Base-by-base conservation (phyloP, 2,329 filamentous ascomycete genomes). In the Trichoderma brevicompactum region DNA sequence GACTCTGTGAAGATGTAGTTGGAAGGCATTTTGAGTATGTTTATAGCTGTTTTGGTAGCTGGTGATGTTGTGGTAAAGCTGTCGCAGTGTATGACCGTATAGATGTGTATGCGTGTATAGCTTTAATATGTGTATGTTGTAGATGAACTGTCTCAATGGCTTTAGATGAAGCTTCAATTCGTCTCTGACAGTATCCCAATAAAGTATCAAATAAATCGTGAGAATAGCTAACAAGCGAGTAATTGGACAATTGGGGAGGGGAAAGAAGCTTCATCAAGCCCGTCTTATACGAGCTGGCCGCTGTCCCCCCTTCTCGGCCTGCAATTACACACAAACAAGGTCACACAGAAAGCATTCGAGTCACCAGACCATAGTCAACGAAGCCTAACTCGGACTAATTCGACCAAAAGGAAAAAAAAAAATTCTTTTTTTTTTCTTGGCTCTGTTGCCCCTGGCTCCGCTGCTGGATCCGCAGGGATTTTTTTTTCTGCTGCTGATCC, bases 1-100 rank as follows among this genome's bases (percentile, higher is more conserved):
- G 74, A 68, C 65, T 76, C 74, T 65, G 74, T 74, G 71, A 76
- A 69, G 69, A 74, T 68, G 72, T 75, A 76, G 68, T 69, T 73
- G 67, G 56, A 58, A 38, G 74, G 64, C 73, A 75, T 76, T 64
- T 38, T 38, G 23, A 5, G 23, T 28, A 5, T 28, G 7, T 38
- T 38, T 38, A 8, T 3, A 10, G 36, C 3, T 10, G 36, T 59
- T 73, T 66, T 44, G 59, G 38, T 64, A 28, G 49, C 2, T 46
- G 36, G 65, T 58, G 9, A n/a, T 64, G n/a, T 15, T 44, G 36
- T 53, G 34, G 13, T 15, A 7, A 23, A 15, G 13, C 5, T 7
- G 32, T 32, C 40, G 36, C 19, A 13, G 36, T 23, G 19, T 13
- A 49, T 49, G 10, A 12, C 7, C 17, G 3, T 48, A 12, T 48